Base-by-base conservation (phyloP, 805 yeast genomes). In the Candida incommunis region DNA sequence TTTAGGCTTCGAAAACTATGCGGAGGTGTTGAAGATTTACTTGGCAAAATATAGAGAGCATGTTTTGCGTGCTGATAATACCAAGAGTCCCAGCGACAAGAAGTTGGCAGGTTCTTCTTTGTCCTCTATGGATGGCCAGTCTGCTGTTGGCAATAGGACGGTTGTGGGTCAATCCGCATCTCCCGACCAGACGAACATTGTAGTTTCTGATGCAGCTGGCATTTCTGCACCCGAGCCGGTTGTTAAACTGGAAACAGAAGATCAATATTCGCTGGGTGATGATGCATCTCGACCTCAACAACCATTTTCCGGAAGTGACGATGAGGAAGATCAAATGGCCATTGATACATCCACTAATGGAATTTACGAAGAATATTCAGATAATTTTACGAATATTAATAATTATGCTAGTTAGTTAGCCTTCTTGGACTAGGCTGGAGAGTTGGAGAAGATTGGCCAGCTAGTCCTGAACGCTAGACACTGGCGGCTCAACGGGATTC, bases 1-100 rank as follows among this genome's bases (percentile, higher is more conserved):
- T 5, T 63, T 78, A 25, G 85, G 85, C 9, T 79, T 78, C 55
- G 85, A 78, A 51, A 78, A 78, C 55, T 79, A 79, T 54, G 72
- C 82, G 23, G 85, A 78, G 55, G 80, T 78, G 34, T 67, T 78
- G 51, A 78, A 78, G 54, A 79, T 78, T 35, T 79, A 78, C 54
- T 62, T 78, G 48, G 81, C 85, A 42, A 79, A 78, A 57, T 78
- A 77, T 57, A 61, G 85, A 52, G 80, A 77, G 51, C 50, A 46
- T 42, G 52, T 55, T 35, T 48, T 48, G 35, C 44, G 50, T 25
- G 48, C 48, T 42, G 59, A 55, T 18, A 47, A 48, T 34, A 42
- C 51, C 29, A 53, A 52, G 44, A 48, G 54, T 2, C 23, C 29
- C 5, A 23, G 21, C n/a, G 35, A 22, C 25, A 27, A 29, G 4